A percentile compares a stretch with the other conserved stretches of the same genome.
phyloP scores from a whole-genome alignment of 2,329 filamentous ascomycete species.

The Ophiostoma quercus region DNA sequence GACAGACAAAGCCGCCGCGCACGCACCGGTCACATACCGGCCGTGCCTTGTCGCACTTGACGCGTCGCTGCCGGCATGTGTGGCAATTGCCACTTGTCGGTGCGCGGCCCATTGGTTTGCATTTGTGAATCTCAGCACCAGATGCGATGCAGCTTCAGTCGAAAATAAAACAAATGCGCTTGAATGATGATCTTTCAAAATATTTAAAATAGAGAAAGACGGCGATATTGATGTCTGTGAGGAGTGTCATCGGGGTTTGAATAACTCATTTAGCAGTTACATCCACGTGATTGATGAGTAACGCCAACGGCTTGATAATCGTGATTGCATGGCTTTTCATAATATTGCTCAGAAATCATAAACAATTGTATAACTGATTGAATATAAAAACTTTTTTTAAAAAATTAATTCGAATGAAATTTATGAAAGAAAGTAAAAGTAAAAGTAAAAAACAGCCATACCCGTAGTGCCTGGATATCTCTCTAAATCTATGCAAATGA shows the following conservation, averaged over 20 bases:
- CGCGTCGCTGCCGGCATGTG: slow-evolving; percentile 31
- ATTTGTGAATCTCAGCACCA: background rate
- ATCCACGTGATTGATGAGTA: background rate
- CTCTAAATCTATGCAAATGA: slow-evolving; percentile 24
- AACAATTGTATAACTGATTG: too few relatives aligned
- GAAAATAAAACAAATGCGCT: too few relatives aligned
- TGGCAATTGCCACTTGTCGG: slow-evolving; percentile 33
- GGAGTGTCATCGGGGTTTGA: background rate
- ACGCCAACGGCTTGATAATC: too few relatives aligned
- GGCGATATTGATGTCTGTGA: too few relatives aligned
- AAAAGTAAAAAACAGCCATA: too few relatives aligned
- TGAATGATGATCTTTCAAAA: background rate
- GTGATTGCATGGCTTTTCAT: too few relatives aligned
- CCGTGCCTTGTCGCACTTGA: slow-evolving; percentile 31
- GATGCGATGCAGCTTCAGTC: too few relatives aligned
- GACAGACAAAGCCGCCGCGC: slow-evolving; percentile 29
- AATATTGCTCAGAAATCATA: too few relatives aligned
- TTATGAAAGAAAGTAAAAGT: too few relatives aligned
- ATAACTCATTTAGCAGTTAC: background rate
- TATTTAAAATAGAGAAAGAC: too few relatives aligned
- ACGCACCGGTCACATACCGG: slow-evolving; percentile 30
- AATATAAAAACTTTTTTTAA: too few relatives aligned
- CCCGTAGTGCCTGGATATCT: slow-evolving; percentile 25
- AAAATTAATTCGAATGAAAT: too few relatives aligned
- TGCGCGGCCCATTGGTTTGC: slow-evolving; percentile 29